Evolutionary conservation across 2,329 filamentous ascomycete genomes (phyloP).

Genomic region (Aureobasidium mangrovei): DNA sequence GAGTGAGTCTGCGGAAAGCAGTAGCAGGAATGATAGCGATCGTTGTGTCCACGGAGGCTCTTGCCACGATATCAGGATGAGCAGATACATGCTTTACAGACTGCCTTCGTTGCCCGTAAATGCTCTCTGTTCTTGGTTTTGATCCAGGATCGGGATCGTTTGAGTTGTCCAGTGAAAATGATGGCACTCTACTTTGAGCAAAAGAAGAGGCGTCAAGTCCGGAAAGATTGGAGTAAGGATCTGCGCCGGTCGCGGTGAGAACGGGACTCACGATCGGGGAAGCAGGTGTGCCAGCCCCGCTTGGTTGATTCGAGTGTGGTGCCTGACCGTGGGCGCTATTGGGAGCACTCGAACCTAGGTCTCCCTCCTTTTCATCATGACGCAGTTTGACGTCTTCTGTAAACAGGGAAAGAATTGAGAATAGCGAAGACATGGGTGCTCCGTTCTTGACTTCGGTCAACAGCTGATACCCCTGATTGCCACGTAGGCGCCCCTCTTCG

Average conservation of each 20-base stretch:
- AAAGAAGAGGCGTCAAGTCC: conserved; percentile 10
- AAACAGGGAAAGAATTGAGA: conserved; percentile 93
- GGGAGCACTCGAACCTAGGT: neutral
- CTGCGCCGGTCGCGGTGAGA: neutral
- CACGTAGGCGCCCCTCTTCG: conserved; percentile 56
- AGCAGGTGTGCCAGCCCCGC: conserved; percentile 26
- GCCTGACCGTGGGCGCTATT: conserved; percentile 28
- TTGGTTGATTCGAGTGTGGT: neutral
- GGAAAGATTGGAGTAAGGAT: conserved; percentile 19
- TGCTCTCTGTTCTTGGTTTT: neutral
- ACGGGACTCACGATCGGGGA: conserved; percentile 33
- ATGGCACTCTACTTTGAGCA: conserved; percentile 54
- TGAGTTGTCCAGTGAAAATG: conserved; percentile 56
- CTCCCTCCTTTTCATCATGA: conserved; percentile 52
- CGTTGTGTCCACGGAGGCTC: conserved; percentile 90
- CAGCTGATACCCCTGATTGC: conserved; percentile 82
- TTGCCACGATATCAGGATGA: conserved; percentile 94
- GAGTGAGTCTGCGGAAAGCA: conserved; percentile 84
- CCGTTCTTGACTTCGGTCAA: conserved; percentile 97
- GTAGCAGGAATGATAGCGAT: conserved; percentile 97
- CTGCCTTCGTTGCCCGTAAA: neutral
- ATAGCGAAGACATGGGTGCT: conserved; percentile 94
- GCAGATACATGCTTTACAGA: conserved; percentile 57
- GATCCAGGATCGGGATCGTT: conserved; percentile 15
- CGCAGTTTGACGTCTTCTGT: conserved; percentile 86